These are phyloP conservation scores for Saitozyma podzolica DNA, from an alignment of 768 basidiomycete genomes.

Conservation along the genomic window DNA sequence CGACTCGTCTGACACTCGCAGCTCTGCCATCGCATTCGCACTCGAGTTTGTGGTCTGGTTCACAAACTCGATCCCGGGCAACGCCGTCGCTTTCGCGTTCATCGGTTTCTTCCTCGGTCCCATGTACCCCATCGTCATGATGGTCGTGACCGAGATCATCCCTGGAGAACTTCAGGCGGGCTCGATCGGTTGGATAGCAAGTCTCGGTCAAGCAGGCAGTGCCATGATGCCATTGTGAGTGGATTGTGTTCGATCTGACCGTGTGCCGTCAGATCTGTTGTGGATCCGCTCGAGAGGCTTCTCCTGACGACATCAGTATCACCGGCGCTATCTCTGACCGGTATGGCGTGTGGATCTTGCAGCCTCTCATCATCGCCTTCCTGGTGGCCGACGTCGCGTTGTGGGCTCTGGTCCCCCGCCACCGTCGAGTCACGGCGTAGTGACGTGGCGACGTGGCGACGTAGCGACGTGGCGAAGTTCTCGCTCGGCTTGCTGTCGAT, in stretches of 20 bases:
- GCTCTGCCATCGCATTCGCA: slow-evolving; percentile 44
- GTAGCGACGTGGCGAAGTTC: too few species aligned
- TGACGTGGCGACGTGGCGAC: not conserved
- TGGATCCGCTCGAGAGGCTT: too few species aligned
- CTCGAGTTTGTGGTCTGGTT: slow-evolving; percentile 71
- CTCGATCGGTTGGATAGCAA: slow-evolving; percentile 54
- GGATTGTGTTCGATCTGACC: not conserved
- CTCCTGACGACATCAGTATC: slow-evolving; percentile 18
- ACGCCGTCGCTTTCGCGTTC: slow-evolving; percentile 65
- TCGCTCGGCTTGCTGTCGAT: too few species aligned
- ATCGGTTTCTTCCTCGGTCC: slow-evolving; percentile 72
- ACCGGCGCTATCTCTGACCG: slow-evolving; percentile 36
- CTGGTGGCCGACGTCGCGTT: slow-evolving; percentile 23
- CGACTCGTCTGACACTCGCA: slow-evolving; percentile 10
- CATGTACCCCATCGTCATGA: slow-evolving; percentile 64
- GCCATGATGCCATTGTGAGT: slow-evolving; percentile 54
- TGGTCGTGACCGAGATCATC: slow-evolving; percentile 63
- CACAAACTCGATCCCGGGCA: slow-evolving; percentile 64
- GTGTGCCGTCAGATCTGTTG: not conserved
- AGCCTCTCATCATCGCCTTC: slow-evolving; percentile 39
- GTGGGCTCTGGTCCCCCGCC: slow-evolving; percentile 16
- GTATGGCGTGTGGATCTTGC: slow-evolving; percentile 44
- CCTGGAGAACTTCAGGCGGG: slow-evolving; percentile 69
- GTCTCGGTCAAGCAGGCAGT: slow-evolving; percentile 51
- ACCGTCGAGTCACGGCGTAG: not conserved